Conservation (phyloP, 139 green algal species). For the Ettlia oleoabundans region DNA sequence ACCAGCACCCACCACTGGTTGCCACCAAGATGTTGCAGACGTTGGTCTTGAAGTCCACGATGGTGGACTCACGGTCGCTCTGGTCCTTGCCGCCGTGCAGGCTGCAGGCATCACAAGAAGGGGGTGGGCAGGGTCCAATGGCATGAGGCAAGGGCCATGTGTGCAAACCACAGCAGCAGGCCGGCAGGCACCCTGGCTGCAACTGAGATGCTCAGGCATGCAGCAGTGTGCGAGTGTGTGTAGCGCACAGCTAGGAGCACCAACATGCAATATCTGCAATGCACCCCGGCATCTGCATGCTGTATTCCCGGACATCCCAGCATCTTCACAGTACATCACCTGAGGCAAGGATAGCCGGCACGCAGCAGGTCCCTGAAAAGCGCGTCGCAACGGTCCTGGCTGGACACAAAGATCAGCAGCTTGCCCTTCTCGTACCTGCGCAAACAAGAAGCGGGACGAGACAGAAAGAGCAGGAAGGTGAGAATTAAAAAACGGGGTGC, state of each 20-base stretch:
- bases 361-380: constrained; percentile 89
- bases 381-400: constrained; percentile 93
- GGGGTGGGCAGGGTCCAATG: too few relatives aligned
- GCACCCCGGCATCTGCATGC: too few relatives aligned
- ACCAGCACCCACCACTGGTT: constrained; percentile 53
- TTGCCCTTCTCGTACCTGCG: constrained; percentile 81
- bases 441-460: not conserved
- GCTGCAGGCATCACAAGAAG: too few relatives aligned
- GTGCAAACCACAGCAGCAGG: too few relatives aligned
- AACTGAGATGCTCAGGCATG: too few relatives aligned
- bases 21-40: constrained; percentile 95
- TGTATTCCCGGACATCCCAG: too few relatives aligned
- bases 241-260: too few relatives aligned
- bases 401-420: constrained; percentile 88
- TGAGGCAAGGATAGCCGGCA: constrained; percentile 41
- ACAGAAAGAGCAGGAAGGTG: not conserved
- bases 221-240: too few relatives aligned
- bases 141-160: constrained; percentile 54
- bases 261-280: too few relatives aligned
- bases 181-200: too few relatives aligned
- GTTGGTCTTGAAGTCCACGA: constrained; percentile 94
- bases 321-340: too few relatives aligned
- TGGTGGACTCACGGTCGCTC: constrained; percentile 93
- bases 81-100: constrained; percentile 99
- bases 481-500: not conserved